Evolutionary conservation across 345 rosid species (phyloP), one percentile per base, ranked within the genome.

Genomic region (Gossypium thurberi): DNA sequence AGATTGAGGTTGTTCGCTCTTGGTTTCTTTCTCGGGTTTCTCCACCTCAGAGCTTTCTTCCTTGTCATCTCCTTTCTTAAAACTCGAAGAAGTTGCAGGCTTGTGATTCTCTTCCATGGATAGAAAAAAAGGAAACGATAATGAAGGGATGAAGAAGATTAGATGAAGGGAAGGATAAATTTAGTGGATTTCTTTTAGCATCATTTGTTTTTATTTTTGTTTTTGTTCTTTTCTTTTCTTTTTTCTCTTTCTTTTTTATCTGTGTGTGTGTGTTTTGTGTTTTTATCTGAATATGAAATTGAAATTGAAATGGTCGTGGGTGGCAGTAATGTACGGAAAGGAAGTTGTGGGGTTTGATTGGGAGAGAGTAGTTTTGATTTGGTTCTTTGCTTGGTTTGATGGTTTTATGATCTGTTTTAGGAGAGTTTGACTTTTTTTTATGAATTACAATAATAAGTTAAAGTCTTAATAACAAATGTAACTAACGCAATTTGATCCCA

Each of bases 231-330:
- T 28, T 28, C 33, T 28, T 3, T 4, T 28, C 6, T 28, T 1
- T 70, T 40, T 18, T 55, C 33, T 28, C 33, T 5, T 18, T 65
- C 18, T 17, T 1, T 70, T 40, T 18, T 47, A 26, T 17, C 0
- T 4, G 6, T 33, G 40, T 33, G 40, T 33, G 6, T 33, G 40
- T 33, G 40, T 33, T 33, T 33, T 33, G 40, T 33, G 40, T 64
- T 25, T 28, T 58, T 52, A 5, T 23, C 12, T 14, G 42, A 28
- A 62, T 9, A 33, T 33, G 40, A 33, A 33, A 33, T 4, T 13
- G 60, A 44, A 62, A 26, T 65, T 75, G 82, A 79, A 79, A 65
- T 18, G 82, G 79, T 75, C 82, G 20, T 21, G 65, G 33, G 51
- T 65, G 74, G 60, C 56, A 53, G 65, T 40, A 78, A 69, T 12